phyloP scores from a whole-genome alignment of 2,329 filamentous ascomycete genomes.

The Pseudogymnoascus sp. region DNA sequence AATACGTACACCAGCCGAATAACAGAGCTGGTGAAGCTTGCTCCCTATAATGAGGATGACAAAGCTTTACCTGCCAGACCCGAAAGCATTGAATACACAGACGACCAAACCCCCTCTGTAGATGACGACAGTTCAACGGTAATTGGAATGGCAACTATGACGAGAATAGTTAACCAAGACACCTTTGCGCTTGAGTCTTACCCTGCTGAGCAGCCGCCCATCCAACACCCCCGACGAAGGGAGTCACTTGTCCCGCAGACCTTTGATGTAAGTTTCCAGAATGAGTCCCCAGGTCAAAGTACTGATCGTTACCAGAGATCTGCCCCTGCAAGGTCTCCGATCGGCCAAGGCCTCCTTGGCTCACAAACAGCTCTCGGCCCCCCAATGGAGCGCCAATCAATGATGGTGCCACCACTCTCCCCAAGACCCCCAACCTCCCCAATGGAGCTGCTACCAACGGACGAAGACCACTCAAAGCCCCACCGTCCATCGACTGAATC shows the following conservation, averaged over 20 bases:
- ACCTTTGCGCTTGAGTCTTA: slow-evolving; percentile 19
- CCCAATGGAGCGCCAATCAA: slow-evolving; percentile 48
- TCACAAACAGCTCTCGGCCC: slow-evolving; percentile 34
- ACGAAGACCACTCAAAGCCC: slow-evolving; percentile 7
- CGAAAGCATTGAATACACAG: slow-evolving; percentile 50
- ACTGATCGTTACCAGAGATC: slow-evolving; percentile 20
- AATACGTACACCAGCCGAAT: slow-evolving; percentile 87
- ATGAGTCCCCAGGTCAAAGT: slow-evolving; percentile 19
- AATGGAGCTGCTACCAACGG: slow-evolving; percentile 11
- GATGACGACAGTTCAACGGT: slow-evolving; percentile 38
- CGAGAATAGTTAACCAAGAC: slow-evolving; percentile 39
- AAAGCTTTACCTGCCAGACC: slow-evolving; percentile 70
- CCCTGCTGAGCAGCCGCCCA: slow-evolving; percentile 19
- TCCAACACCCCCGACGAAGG: slow-evolving; percentile 25
- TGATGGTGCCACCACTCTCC: slow-evolving; percentile 60
- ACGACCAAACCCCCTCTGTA: slow-evolving; percentile 27
- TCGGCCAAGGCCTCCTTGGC: slow-evolving; percentile 16
- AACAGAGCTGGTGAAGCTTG: slow-evolving; percentile 66
- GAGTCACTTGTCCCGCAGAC: slow-evolving; percentile 28
- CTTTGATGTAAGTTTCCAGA: slow-evolving; percentile 18
- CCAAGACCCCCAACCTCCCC: slow-evolving; percentile 51
- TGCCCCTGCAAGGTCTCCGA: slow-evolving; percentile 13
- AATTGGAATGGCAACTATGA: slow-evolving; percentile 44
- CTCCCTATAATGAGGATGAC: slow-evolving; percentile 44
- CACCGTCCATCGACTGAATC: slow-evolving; percentile 27